Conservation (phyloP, 2,329 filamentous ascomycete species). For the Fusarium sp. region DNA sequence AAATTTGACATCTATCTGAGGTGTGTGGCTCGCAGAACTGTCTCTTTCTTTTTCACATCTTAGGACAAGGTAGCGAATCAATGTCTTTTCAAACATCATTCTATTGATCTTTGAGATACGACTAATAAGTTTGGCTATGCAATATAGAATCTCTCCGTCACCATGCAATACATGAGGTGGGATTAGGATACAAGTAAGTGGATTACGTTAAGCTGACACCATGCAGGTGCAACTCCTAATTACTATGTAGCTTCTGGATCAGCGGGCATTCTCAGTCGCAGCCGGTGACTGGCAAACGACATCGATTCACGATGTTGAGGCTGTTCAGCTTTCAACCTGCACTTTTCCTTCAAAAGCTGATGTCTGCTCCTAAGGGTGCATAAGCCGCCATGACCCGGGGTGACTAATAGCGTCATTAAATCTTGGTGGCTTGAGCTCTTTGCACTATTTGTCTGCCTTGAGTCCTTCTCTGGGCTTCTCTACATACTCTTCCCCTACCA, state of each 20-base stretch:
- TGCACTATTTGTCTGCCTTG: background rate
- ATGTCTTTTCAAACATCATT: background rate
- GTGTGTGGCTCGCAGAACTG: background rate
- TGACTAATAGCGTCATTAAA: background rate
- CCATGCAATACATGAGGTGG: background rate
- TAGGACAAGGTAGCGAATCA: background rate
- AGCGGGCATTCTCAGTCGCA: background rate
- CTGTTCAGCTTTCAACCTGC: background rate
- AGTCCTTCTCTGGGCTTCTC: no score
- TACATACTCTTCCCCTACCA: no score
- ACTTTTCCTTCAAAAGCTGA: background rate
- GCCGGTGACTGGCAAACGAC: background rate
- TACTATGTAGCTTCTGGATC: background rate
- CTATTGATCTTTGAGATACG: background rate
- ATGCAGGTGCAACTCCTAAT: background rate
- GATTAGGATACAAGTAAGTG: background rate
- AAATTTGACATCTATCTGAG: background rate
- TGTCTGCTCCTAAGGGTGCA: background rate
- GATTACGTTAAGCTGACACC: background rate
- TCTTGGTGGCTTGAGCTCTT: background rate
- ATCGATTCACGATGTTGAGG: background rate
- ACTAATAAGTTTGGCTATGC: background rate
- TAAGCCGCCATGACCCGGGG: background rate
- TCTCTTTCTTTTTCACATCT: background rate
- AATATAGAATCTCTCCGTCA: no score